Base-by-base conservation (phyloP, 2,329 filamentous ascomycete species). In the Tolypocladium amazonense region DNA sequence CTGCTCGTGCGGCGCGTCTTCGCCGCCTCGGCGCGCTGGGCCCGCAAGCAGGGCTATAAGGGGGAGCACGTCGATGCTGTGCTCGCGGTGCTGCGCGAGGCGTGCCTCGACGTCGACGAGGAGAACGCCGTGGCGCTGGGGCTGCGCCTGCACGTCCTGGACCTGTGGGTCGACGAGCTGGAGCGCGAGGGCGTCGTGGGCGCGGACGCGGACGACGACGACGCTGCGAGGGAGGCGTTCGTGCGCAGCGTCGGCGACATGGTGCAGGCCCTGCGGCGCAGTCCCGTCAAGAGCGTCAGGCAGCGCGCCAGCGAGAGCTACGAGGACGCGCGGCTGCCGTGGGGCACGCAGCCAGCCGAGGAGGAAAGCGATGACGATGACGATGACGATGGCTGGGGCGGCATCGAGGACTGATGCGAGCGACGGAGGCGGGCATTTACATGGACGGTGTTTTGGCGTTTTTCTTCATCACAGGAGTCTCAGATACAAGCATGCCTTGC, bases 81-180 rank as follows among this genome's bases (percentile, higher is more conserved):
- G 3, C 55, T 73, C 1, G 65, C 58, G 6, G 64, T 73, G 1
- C 61, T 75, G 47, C 57, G 57, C 6, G 67, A 67, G 56, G 71
- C 65, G 38, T 72, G 71, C 50, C 71, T 76, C 25, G 72, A 75
- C 39, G 62, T 63, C 39, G 70, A 71, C 41, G 70, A 73, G 1
- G 68, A 70, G 66, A 70, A 73, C 57, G 86, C 84, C 67, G 84
- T 95, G 1, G 89, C 93, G 0, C 89, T 94, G 66, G 94, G 94
- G 0, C 71, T 99, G 71, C 79, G 91, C 63, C 86, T 96, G 72
- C 94, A 99, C 74, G 83, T 92, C 18, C 74, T 96, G 63, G 94
- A 99, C 76, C 82, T 97, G 58, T 97, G 89, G 85, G 82, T 96
- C 11, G 94, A 97, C 72, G 92, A 97, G 79, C 74, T 92, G 67